Percentiles rank a stretch among this genome's conserved stretches.
Conservation (phyloP, 2,329 filamentous ascomycete genomes). For the Calonectria leucothoes region DNA sequence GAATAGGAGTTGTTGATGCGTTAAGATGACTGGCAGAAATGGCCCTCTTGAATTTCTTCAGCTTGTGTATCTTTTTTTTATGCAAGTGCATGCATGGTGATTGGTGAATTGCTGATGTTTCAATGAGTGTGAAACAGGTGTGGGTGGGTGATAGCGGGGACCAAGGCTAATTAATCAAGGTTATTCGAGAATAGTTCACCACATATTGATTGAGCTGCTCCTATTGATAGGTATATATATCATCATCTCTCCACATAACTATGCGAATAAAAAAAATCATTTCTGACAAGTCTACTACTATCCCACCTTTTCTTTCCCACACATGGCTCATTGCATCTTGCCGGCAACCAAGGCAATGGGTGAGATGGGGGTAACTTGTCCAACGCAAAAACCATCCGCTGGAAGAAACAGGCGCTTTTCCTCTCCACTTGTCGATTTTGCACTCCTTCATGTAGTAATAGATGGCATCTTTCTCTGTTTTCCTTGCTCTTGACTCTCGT, state of each 20-base stretch:
- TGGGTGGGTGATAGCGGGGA: neutral
- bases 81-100: neutral
- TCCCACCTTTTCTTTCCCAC: conserved; percentile 1
- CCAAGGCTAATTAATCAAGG: neutral
- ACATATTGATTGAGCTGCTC: neutral
- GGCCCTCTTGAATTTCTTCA: neutral
- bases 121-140: neutral
- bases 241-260: conserved; percentile 6
- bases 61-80: neutral
- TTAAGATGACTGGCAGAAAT: conserved; percentile 25
- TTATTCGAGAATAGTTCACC: neutral
- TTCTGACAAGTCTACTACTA: conserved; percentile 16
- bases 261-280: neutral
- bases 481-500: conserved; percentile 15
- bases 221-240: conserved; percentile 3
- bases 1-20: conserved; percentile 36
- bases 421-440: neutral
- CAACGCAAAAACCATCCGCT: conserved; percentile 15
- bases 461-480: neutral
- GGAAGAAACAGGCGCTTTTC: conserved; percentile 21
- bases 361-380: neutral
- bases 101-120: neutral
- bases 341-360: neutral
- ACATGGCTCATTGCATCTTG: neutral
- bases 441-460: neutral